Conservation (phyloP, 345 rosid species). For the Salix suchowensis region DNA sequence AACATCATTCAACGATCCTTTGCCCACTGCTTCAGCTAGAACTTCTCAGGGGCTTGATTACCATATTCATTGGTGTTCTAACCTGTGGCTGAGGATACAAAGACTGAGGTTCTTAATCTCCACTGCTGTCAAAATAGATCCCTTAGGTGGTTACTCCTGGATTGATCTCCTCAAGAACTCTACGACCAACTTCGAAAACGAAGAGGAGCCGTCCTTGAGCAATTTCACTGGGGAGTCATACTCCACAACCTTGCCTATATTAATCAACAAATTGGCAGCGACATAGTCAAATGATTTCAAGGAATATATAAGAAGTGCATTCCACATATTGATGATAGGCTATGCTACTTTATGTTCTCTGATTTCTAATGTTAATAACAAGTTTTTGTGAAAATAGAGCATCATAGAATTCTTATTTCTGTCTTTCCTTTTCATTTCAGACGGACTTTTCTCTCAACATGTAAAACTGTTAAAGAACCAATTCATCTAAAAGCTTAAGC, state of each 20-base stretch:
- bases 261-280: background rate
- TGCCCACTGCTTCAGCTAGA: background rate
- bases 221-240: conserved; percentile 41
- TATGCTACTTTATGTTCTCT: background rate
- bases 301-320: background rate
- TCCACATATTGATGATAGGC: background rate
- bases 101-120: background rate
- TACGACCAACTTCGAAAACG: conserved; percentile 58
- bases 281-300: background rate
- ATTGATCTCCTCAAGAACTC: conserved; percentile 56
- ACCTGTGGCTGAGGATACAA: background rate
- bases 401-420: too few species aligned
- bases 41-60: background rate
- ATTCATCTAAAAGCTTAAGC: too few species aligned
- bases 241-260: conserved; percentile 49
- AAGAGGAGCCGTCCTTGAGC: conserved; percentile 52
- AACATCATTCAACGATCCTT: background rate
- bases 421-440: too few species aligned
- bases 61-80: background rate
- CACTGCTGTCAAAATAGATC: conserved; percentile 9
- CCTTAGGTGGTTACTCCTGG: conserved; percentile 18
- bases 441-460: too few species aligned
- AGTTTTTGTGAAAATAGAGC: too few species aligned
- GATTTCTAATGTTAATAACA: background rate
- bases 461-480: too few species aligned